Evolutionary conservation across 148 eudicot species (phyloP).

Genomic region (Polygonum maritimum): DNA sequence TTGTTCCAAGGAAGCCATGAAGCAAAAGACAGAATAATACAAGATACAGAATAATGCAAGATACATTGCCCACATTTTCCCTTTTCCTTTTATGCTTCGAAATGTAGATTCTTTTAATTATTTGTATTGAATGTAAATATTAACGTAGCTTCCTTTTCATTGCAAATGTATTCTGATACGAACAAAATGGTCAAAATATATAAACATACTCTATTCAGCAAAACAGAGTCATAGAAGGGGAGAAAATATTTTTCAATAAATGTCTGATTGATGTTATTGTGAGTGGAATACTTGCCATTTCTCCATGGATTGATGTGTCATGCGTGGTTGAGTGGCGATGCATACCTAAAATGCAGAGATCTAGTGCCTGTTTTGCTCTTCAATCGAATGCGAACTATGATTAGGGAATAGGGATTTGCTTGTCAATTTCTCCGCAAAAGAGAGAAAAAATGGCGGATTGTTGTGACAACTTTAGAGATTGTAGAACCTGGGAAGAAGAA

Average conservation of each 20-base stretch:
- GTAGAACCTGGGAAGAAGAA: constrained; percentile 6
- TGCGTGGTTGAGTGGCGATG: neutral
- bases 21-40: constrained; percentile 7
- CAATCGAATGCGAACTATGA: neutral
- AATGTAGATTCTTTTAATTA: neutral
- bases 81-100: neutral
- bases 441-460: neutral
- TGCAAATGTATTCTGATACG: too few relatives aligned
- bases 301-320: neutral
- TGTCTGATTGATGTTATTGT: neutral
- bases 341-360: neutral
- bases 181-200: too few relatives aligned
- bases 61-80: neutral
- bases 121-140: neutral
- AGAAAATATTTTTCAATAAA: neutral
- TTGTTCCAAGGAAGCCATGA: constrained; percentile 29
- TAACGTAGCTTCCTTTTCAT: neutral
- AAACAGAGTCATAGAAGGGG: too few relatives aligned
- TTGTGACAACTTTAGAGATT: neutral
- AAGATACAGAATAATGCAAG: neutral
- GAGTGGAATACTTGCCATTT: neutral
- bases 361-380: neutral
- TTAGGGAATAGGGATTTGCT: neutral
- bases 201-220: too few relatives aligned
- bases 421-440: neutral